Base-by-base conservation (phyloP, 2,329 filamentous ascomycete species). In the Phialemoniopsis sp. region DNA sequence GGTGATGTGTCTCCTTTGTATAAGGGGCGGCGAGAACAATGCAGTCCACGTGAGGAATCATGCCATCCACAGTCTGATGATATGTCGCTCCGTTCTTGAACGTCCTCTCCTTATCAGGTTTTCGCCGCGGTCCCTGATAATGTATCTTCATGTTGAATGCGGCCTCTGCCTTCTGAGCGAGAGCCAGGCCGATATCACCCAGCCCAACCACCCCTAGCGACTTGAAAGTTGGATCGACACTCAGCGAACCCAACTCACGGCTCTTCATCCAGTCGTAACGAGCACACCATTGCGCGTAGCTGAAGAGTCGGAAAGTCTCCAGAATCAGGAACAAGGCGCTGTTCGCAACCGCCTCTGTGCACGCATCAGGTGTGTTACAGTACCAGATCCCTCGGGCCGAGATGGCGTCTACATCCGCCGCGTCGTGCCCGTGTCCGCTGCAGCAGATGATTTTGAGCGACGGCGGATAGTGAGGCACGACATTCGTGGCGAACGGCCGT, bases 11-110 rank as follows among this genome's bases (percentile, higher is more conserved):
- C 7, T 48, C 46, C 10, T 50, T 42, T 8, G 52, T 40, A 35
- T 56, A 57, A 4, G 61, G 60, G 19, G 58, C 60, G 18, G 59
- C 58, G 7, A 64, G 36, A 39, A 56, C 47, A 18, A 59, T 46
- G 43, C 59, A 51, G 41, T 60, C 52, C 8, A 45, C 38, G 6
- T 46, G 53, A 2, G 36, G 37, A 8, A 62, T 42, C 40, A 62
- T 49, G 12, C 48, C 46, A 21, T 57, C 53, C n/a, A 62, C 31
- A 2, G 49, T 48, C 2, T 38, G 39, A 32, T 54, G 54, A 37
- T 52, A 59, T 6, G 46, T 44, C 2, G 53, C 57, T 3, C 48
- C 49, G 1, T 30, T 36, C 38, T 16, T 47, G 40, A 30, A n/a
- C 28, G 29, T 29, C 18, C 35, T 36, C 17, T 48, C 38, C 7